phyloP scores from a whole-genome alignment of 306 rosid genomes.

The Erythrophleum fordii region DNA sequence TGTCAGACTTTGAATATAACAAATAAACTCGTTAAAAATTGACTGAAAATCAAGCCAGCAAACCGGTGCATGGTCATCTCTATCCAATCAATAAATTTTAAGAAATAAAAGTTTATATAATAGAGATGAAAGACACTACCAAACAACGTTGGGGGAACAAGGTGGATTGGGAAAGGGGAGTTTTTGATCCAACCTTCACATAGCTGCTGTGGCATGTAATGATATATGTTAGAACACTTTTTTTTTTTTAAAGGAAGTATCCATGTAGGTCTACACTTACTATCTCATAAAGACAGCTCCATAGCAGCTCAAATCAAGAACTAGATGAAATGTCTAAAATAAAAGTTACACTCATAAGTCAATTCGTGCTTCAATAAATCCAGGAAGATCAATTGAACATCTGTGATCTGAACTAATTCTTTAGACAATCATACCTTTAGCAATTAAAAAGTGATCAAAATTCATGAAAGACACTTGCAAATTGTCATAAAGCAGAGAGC shows the following conservation, averaged over 20 bases:
- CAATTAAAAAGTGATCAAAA: not conserved
- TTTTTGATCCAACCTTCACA: not conserved
- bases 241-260: no score
- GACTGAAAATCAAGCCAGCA: not conserved
- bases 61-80: not conserved
- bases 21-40: no score
- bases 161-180: not conserved
- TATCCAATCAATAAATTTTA: slow-evolving; percentile 24
- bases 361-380: not conserved
- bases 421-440: not conserved
- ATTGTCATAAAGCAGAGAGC: not conserved
- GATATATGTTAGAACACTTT: not conserved
- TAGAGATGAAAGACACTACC: not conserved
- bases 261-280: no score
- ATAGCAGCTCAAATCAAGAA: no score
- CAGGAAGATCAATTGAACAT: not conserved
- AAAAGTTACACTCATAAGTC: not conserved
- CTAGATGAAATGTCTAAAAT: not conserved
- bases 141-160: not conserved
- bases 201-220: not conserved
- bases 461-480: not conserved
- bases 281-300: no score
- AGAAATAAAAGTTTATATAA: slow-evolving; percentile 12
- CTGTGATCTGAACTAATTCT: not conserved
- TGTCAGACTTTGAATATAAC: not conserved